These are phyloP conservation scores for Microcyclosporella mali DNA, from an alignment of 2,329 filamentous ascomycete species.

Conservation along the genomic window DNA sequence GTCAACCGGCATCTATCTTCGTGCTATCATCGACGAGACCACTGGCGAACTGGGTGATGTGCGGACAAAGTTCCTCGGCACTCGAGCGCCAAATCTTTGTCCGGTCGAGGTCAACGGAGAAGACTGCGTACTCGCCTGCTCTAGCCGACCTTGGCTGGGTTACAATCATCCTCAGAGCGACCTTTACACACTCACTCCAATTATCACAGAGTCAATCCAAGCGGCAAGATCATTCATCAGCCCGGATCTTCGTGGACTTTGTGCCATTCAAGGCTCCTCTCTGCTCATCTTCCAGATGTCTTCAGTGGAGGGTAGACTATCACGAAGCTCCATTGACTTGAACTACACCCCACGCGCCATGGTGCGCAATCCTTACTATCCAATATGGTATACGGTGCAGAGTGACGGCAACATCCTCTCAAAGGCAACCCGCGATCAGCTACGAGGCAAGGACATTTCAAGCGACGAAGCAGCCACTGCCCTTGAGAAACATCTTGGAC, in stretches of 20 bases:
- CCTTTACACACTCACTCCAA: constrained; percentile 83
- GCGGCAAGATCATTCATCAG: constrained; percentile 97
- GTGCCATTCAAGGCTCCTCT: constrained; percentile 30
- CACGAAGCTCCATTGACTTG: constrained; percentile 52
- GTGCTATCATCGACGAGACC: constrained; percentile 89
- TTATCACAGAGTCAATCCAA: constrained; percentile 68
- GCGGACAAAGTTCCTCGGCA: constrained; percentile 85
- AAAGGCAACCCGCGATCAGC: constrained; percentile 57
- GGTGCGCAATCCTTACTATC: constrained; percentile 77
- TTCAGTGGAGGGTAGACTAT: constrained; percentile 22
- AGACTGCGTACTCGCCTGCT: constrained; percentile 72
- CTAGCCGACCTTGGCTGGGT: constrained; percentile 91
- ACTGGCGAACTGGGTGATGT: constrained; percentile 95
- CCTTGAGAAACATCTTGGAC: constrained; percentile 68
- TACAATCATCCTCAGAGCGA: constrained; percentile 84
- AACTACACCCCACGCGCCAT: constrained; percentile 87
- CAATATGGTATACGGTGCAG: constrained; percentile 90
- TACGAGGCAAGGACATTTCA: constrained; percentile 15
- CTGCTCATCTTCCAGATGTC: constrained; percentile 64
- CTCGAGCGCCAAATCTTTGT: constrained; percentile 83
- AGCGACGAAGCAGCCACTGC: constrained; percentile 16
- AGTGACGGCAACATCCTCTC: constrained; percentile 88
- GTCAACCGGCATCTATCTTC: constrained; percentile 89
- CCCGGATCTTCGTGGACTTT: constrained; percentile 54
- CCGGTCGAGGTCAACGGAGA: constrained; percentile 82